Conservation (phyloP, 176 grass and related monocot genomes). For the Pontederia crassipes region DNA sequence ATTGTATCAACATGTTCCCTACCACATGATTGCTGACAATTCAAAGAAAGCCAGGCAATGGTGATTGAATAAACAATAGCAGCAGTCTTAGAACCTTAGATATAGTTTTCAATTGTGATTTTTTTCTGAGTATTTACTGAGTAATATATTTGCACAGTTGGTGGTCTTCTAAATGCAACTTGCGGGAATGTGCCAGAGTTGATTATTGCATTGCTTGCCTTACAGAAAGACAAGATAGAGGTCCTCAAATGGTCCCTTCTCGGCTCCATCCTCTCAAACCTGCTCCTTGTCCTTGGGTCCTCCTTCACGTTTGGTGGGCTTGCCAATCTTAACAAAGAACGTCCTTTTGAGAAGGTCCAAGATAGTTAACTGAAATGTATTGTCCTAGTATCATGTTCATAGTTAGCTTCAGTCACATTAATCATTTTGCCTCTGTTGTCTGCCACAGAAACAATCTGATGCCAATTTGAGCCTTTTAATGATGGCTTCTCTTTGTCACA, state of each 20-base stretch:
- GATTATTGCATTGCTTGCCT: constrained; percentile 73
- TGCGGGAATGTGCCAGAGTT: constrained; percentile 92
- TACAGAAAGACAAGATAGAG: constrained; percentile 69
- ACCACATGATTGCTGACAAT: no score
- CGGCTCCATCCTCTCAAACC: constrained; percentile 88
- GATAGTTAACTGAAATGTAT: background rate
- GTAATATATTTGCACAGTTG: constrained; percentile 43
- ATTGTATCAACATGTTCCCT: no score
- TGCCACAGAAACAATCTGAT: constrained; percentile 30
- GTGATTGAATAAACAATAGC: no score
- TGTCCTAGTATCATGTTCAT: background rate
- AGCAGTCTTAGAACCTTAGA: no score
- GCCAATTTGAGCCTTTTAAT: constrained; percentile 69
- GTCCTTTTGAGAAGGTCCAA: background rate
- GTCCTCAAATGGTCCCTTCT: constrained; percentile 74
- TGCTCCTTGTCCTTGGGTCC: constrained; percentile 66
- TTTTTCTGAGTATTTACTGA: background rate
- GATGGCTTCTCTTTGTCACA: constrained; percentile 29
- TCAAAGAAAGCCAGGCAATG: no score
- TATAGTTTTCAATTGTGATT: background rate
- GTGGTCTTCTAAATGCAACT: constrained; percentile 81
- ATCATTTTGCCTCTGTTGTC: background rate
- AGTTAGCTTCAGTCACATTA: background rate
- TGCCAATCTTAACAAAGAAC: constrained; percentile 25
- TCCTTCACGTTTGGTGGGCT: constrained; percentile 73